Evolutionary conservation across 225 moss, liverwort and hornwort species (phyloP), one percentile per base, ranked within the genome.

Genomic region (Rhytidiadelphus loreus): DNA sequence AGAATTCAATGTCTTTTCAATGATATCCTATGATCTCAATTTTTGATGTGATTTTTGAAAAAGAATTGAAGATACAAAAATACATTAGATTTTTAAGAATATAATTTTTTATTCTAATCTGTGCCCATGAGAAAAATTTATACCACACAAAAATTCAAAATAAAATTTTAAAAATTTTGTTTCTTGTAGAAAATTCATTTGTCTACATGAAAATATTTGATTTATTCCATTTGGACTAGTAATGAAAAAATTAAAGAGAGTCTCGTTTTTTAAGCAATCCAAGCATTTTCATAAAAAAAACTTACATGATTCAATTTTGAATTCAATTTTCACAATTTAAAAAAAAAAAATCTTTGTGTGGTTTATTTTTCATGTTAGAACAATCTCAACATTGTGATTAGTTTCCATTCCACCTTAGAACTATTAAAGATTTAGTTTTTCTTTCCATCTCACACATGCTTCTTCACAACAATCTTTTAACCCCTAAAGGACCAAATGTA

Each of bases 121-220:
- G 0, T 37, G 2, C 1, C 11, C 0, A 6, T 1, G 9, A 9
- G 3, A 71, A 44, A 14, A 44, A 71, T 0, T 6, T 44, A 44
- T 44, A 3, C 28, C 7, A 16, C 2, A 3, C 15, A 44, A 29
- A 16, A 43, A 41, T 1, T 24, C 25, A 41, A 70, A 26, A 70
- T 41, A 8, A 25, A 14, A 8, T 16, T 71, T 43, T 0, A 26
- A 70, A 0, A 5, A 3, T 28, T 43, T 71, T 15, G 6, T 44
- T 43, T 43, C 16, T 43, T 1, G 0, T 16, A 25, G 14, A 71
- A 71, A 16, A 71, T 9, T 3, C 0, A 1, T 28, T 44, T 43
- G 28, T 26, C 1, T 72, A 44, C 3, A 17, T 72, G 5, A 6
- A 72, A 44, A 28, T 72, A 44, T 28, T 72, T 44, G 3, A 71